Evolutionary conservation across 768 basidiomycete genomes (phyloP).

Genomic region (Xerocomellus chrysenteron): DNA sequence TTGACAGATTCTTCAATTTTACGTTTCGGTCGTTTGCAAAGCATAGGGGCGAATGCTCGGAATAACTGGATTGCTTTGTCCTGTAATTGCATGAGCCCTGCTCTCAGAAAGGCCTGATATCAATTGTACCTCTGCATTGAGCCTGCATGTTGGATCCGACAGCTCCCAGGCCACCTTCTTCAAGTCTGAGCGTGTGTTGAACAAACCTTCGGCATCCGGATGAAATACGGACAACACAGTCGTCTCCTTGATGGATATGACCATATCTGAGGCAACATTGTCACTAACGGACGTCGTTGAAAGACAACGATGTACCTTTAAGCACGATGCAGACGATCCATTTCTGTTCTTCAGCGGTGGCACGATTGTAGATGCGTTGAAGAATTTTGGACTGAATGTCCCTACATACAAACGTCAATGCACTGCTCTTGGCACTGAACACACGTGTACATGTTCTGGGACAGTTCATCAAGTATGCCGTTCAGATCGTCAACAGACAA

Average conservation of each 20-base stretch:
- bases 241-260: slow-evolving; percentile 91
- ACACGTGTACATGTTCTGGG: slow-evolving; percentile 57
- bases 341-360: slow-evolving; percentile 85
- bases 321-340: slow-evolving; percentile 97
- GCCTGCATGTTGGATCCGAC: slow-evolving; percentile 68
- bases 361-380: slow-evolving; percentile 70
- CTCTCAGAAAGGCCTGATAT: too few relatives aligned
- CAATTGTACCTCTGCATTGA: slow-evolving; percentile 53
- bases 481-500: slow-evolving; percentile 86
- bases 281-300: neutral
- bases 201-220: slow-evolving; percentile 90
- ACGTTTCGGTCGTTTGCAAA: slow-evolving; percentile 84
- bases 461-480: slow-evolving; percentile 72
- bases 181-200: slow-evolving; percentile 95
- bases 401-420: slow-evolving; percentile 40
- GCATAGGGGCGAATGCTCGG: slow-evolving; percentile 89
- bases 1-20: slow-evolving; percentile 83
- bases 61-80: slow-evolving; percentile 84
- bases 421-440: neutral
- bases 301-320: slow-evolving; percentile 60
- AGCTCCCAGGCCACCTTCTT: slow-evolving; percentile 92
- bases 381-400: slow-evolving; percentile 74
- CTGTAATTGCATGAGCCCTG: slow-evolving; percentile 38
- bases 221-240: slow-evolving; percentile 91
- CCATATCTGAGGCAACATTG: slow-evolving; percentile 60